Base-by-base conservation (phyloP, 305 asterid species). In the Andrographis paniculata region DNA sequence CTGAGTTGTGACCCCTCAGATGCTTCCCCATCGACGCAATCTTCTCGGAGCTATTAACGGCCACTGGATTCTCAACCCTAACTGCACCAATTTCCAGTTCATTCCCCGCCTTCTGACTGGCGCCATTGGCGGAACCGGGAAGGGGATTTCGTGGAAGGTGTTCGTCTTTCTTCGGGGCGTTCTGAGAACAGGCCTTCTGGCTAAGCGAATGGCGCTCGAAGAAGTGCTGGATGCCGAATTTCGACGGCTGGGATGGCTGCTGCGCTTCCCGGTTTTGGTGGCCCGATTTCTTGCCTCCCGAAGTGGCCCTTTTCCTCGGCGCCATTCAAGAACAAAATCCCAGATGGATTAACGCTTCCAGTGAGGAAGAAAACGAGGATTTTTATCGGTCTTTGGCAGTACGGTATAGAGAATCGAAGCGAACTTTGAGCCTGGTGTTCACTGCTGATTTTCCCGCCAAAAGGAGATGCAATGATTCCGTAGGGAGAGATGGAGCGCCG, bases 211-310 rank as follows among this genome's bases (percentile, higher is more conserved):
- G 95, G 56, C 85, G 93, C 43, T 80, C 88, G 62, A 89, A 89
- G 79, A 85, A 85, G 59, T 85, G 98, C 54, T 85, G 92, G 58
- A 89, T 89, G 16, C 93, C 95, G 23, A 79, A 89, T 45, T 85
- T 85, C 52, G 85, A 53, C 14, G 87, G 80, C 74, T 89, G 80
- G 51, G 95, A 72, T 58, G 72, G 79, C 53, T 59, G 82, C 33
- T 41, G 55, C 30, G 36, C 65, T 62, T 67, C 80, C 17, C 61
- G 64, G 49, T 52, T 71, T 20, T 62, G 74, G 49, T 56, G 55
- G 69, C 56, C 52, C 27, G 79, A 51, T 64, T 84, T 88, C 89
- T 82, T 84, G 47, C 76, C 42, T 33, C 79, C 87, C 24, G 79
- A 56, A 57, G 50, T 70, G 39, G 66, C 45, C 65, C 71, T 74